phyloP scores from a whole-genome alignment of 306 rosid species.

The Clitoria ternatea region DNA sequence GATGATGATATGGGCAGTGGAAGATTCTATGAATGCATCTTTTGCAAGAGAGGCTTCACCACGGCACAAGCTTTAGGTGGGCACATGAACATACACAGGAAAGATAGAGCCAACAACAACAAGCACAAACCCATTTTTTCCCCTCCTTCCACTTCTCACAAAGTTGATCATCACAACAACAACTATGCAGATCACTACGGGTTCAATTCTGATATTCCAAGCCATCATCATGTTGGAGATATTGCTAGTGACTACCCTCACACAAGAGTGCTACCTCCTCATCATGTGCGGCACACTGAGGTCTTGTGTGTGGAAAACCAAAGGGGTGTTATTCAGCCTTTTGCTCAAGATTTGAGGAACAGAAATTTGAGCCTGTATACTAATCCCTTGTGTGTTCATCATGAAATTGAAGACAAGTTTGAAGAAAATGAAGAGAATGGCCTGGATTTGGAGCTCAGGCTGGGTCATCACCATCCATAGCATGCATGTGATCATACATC shows the following conservation, averaged over 20 bases:
- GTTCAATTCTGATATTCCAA: constrained; percentile 30
- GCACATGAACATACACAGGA: constrained; percentile 81
- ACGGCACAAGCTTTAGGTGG: constrained; percentile 86
- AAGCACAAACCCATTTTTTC: constrained; percentile 23
- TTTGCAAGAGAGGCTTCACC: constrained; percentile 80
- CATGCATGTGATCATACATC: neutral
- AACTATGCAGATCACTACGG: constrained; percentile 16
- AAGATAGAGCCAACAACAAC: constrained; percentile 35
- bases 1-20: constrained; percentile 30
- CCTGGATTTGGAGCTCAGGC: constrained; percentile 80
- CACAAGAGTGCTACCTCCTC: no score
- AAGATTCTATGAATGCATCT: constrained; percentile 68
- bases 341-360: constrained; percentile 40
- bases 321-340: neutral
- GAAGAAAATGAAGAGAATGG: constrained; percentile 33
- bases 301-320: constrained; percentile 16
- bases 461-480: constrained; percentile 59
- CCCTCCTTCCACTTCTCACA: constrained; percentile 23
- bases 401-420: constrained; percentile 12
- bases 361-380: constrained; percentile 23
- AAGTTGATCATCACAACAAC: neutral
- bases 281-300: no score
- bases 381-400: neutral
- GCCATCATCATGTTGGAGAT: neutral
- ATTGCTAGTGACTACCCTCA: no score